These are phyloP conservation scores for Stagonosporopsis tanaceti DNA, from an alignment of 2,329 filamentous ascomycete genomes.

Conservation along the genomic window DNA sequence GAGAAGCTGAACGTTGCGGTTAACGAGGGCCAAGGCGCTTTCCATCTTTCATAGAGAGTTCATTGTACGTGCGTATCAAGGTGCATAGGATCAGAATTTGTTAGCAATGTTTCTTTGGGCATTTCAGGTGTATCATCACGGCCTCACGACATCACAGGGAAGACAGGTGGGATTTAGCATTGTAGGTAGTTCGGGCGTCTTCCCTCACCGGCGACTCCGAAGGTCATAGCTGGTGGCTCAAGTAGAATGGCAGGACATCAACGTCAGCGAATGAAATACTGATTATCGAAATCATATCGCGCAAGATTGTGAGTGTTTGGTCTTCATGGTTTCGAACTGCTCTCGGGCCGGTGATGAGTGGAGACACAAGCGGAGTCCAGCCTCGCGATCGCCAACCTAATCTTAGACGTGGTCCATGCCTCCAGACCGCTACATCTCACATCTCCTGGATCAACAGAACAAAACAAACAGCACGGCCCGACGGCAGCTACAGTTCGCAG, in stretches of 20 bases:
- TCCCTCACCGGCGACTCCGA: not conserved
- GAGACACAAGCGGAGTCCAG: slow-evolving; percentile 3
- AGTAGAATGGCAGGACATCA: slow-evolving; percentile 3
- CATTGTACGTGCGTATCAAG: slow-evolving; percentile 3
- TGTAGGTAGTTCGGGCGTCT: slow-evolving; percentile 13
- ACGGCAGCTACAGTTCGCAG: not conserved
- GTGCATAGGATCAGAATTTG: slow-evolving; percentile 18
- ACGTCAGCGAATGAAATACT: not conserved
- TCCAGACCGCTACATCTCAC: slow-evolving; percentile 16
- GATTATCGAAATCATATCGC: not conserved
- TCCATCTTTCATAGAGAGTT: slow-evolving; percentile 81
- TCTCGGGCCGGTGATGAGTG: slow-evolving; percentile 8
- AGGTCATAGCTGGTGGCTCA: not conserved
- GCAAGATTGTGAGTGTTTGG: not conserved
- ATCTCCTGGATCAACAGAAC: not conserved
- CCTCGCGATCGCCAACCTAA: slow-evolving; percentile 9
- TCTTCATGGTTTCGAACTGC: not conserved
- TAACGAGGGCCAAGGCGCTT: slow-evolving; percentile 94
- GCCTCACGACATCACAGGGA: slow-evolving; percentile 14
- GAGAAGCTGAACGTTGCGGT: slow-evolving; percentile 85
- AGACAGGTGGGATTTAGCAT: slow-evolving; percentile 11
- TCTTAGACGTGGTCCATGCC: slow-evolving; percentile 14
- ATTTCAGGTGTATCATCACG: slow-evolving; percentile 20
- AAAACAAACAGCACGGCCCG: too few species aligned
- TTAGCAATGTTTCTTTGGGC: slow-evolving; percentile 15